These are phyloP conservation scores for Cryptosporidium baileyi DNA, from an alignment of 169 alveolate species.

Conservation along the genomic window DNA sequence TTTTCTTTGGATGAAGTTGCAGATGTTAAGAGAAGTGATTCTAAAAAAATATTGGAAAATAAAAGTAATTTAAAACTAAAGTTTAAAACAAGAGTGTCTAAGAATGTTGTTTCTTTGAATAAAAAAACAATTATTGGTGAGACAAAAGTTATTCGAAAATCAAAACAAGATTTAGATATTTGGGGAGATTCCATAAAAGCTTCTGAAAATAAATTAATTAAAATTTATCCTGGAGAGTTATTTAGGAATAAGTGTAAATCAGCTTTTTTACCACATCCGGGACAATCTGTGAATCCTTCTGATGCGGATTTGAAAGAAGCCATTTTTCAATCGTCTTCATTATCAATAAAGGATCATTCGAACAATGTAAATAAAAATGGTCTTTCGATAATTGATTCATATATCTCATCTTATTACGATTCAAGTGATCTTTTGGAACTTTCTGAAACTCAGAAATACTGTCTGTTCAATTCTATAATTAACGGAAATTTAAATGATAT, in stretches of 20 bases:
- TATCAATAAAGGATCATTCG: background rate
- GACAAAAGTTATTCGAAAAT: background rate
- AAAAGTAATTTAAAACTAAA: background rate
- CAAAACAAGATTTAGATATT: slow-evolving; percentile 15
- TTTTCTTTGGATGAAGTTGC: slow-evolving; percentile 10
- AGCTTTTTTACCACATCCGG: slow-evolving; percentile 14
- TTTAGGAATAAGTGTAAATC: background rate
- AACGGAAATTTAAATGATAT: slow-evolving; percentile 13
- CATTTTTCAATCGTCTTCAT: background rate
- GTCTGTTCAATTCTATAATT: background rate
- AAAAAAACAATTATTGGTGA: background rate
- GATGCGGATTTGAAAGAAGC: slow-evolving; percentile 22
- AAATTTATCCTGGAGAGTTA: slow-evolving; percentile 4
- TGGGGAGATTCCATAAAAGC: slow-evolving; percentile 27
- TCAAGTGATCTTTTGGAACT: background rate
- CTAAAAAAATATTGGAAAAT: background rate
- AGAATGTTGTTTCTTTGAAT: background rate
- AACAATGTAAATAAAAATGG: background rate
- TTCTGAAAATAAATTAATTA: background rate
- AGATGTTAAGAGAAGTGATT: background rate
- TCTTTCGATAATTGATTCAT: slow-evolving; percentile 4
- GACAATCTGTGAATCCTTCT: slow-evolving; percentile 31
- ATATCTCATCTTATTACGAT: slow-evolving; percentile 9
- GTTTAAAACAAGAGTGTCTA: background rate
- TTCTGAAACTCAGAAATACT: slow-evolving; percentile 4